These are phyloP conservation scores for Clonostachys chloroleuca DNA, from an alignment of 2,329 filamentous ascomycete species.

Conservation along the genomic window DNA sequence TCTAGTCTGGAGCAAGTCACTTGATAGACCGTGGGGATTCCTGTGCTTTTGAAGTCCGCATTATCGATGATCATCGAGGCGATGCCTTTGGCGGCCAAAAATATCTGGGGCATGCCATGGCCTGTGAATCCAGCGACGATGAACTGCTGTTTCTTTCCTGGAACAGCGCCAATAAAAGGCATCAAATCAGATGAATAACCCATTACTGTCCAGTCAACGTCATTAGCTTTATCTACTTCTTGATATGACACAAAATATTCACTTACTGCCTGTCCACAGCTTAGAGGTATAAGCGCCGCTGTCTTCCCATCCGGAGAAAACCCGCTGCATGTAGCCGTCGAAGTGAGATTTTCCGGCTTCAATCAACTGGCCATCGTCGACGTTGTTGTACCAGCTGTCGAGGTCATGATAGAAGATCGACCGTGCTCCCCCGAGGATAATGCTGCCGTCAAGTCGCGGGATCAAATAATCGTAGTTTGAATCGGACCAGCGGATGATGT, in stretches of 20 bases:
- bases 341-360: constrained; percentile 32
- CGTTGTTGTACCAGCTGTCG: constrained; percentile 34
- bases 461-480: constrained; percentile 27
- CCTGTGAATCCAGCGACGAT: constrained; percentile 44
- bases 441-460: constrained; percentile 30
- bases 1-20: too few species aligned
- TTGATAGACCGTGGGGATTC: too few species aligned
- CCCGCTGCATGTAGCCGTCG: constrained; percentile 37
- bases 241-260: constrained; percentile 22
- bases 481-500: constrained; percentile 7
- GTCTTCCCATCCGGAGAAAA: constrained; percentile 40
- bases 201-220: constrained; percentile 16
- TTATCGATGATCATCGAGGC: constrained; percentile 28
- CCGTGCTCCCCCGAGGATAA: constrained; percentile 36
- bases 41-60: too few species aligned
- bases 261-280: constrained; percentile 39
- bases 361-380: constrained; percentile 34
- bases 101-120: constrained; percentile 44
- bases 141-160: constrained; percentile 18
- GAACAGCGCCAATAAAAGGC: constrained; percentile 34
- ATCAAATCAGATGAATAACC: constrained; percentile 32
- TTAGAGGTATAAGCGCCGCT: constrained; percentile 24
- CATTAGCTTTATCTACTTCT: too few species aligned
- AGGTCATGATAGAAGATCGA: constrained; percentile 20
- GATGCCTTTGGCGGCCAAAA: constrained; percentile 30